A percentile compares a stretch with the other conserved stretches of the same genome.
These are phyloP conservation scores for Teunomyces cretensis DNA, from an alignment of 805 yeast genomes.

Conservation along the genomic window DNA sequence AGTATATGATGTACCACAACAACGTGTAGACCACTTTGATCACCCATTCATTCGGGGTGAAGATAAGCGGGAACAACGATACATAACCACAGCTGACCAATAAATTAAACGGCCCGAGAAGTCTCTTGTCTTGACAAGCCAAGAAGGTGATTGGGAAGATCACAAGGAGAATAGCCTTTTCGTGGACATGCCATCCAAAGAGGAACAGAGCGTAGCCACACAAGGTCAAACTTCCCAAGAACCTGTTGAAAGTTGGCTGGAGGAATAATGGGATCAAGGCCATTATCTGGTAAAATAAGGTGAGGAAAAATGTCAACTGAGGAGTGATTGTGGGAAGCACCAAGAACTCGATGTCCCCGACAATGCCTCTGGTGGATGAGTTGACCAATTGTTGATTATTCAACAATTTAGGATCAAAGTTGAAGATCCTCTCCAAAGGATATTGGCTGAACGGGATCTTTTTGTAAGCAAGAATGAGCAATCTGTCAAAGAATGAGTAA, in stretches of 20 bases:
- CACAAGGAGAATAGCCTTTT: constrained; percentile 89
- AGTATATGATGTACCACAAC: constrained; percentile 81
- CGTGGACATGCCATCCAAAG: constrained; percentile 99
- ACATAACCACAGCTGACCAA: constrained; percentile 80
- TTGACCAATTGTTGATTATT: constrained; percentile 28
- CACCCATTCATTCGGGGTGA: constrained; percentile 75
- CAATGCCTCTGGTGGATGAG: constrained; percentile 75
- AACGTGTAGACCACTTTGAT: constrained; percentile 75
- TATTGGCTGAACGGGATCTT: constrained; percentile 31
- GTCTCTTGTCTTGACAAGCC: constrained; percentile 66
- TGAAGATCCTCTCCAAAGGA: constrained; percentile 34
- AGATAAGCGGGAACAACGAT: constrained; percentile 83
- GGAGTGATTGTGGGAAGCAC: constrained; percentile 83
- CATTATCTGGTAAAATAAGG: constrained; percentile 80
- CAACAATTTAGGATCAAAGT: constrained; percentile 46
- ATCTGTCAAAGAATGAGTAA: constrained; percentile 78
- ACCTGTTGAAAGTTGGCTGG: constrained; percentile 74
- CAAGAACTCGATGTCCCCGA: constrained; percentile 83
- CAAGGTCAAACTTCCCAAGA: constrained; percentile 78
- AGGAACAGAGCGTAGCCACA: constrained; percentile 90
- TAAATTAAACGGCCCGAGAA: constrained; percentile 69
- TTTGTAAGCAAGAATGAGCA: constrained; percentile 50
- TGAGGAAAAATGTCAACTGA: constrained; percentile 68
- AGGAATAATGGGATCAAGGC: constrained; percentile 69
- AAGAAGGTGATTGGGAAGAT: constrained; percentile 85